Conservation (phyloP, 371 early-diverging fungal species). For the Saksenaea vasiformis region DNA sequence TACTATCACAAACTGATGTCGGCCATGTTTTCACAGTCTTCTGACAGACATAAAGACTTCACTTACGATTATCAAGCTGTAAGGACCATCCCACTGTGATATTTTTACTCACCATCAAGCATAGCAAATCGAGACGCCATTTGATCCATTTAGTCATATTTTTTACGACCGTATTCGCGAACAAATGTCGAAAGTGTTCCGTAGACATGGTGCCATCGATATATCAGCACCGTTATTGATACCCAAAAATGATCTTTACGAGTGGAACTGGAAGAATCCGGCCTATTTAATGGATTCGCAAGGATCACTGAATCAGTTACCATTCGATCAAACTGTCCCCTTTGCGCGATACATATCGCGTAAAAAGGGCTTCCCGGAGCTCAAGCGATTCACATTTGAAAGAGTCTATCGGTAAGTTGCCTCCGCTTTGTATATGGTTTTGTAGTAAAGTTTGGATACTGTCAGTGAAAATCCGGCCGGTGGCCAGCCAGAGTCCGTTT, state of each 20-base stretch:
- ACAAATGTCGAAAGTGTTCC: conserved; percentile 79
- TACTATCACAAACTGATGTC: conserved; percentile 85
- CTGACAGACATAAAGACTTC: conserved; percentile 87
- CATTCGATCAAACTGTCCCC: conserved; percentile 91
- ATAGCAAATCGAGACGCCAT: conserved; percentile 39
- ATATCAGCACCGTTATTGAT: conserved; percentile 82
- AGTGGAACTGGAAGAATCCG: conserved; percentile 67
- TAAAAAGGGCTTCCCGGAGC: conserved; percentile 63
- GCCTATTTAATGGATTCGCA: conserved; percentile 81
- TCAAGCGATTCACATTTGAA: conserved; percentile 89
- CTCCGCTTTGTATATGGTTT: conserved; percentile 14
- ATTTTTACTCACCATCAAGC: too few species aligned
- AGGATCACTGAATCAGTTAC: conserved; percentile 85
- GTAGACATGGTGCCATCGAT: conserved; percentile 87
- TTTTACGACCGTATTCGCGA: conserved; percentile 75
- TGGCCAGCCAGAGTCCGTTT: conserved; percentile 79
- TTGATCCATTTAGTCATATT: conserved; percentile 65
- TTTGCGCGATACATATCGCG: conserved; percentile 88
- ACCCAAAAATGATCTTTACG: conserved; percentile 77
- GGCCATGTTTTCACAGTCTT: conserved; percentile 77
- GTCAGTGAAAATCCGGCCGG: conserved; percentile 62
- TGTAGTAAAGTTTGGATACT: conserved; percentile 13
- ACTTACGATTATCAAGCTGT: conserved; percentile 85
- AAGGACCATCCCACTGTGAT: conserved; percentile 7
- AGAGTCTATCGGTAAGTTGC: conserved; percentile 68